Conservation (phyloP, 208 protist species). For the Crithidia fasciculata region DNA sequence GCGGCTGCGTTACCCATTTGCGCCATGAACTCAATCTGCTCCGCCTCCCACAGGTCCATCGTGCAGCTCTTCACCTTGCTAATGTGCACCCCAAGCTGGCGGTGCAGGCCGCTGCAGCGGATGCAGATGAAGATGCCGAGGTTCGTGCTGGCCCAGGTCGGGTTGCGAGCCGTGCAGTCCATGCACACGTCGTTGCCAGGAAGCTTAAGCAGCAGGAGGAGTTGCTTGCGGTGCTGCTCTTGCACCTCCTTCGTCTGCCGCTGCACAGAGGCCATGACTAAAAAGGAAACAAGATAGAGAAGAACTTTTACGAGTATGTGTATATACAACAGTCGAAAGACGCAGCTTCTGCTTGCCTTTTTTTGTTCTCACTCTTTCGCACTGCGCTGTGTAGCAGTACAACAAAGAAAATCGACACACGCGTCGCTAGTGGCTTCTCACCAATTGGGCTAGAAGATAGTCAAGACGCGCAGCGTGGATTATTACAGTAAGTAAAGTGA, state of each 20-base stretch:
- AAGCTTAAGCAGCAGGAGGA: constrained; percentile 47
- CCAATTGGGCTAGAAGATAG: too few species aligned
- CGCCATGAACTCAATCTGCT: constrained; percentile 74
- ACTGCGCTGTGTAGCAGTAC: neutral
- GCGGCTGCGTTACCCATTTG: constrained; percentile 61
- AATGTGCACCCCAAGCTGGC: constrained; percentile 91
- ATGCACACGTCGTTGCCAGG: constrained; percentile 74
- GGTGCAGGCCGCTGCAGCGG: constrained; percentile 91
- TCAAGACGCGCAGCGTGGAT: too few species aligned
- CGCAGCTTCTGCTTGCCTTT: too few species aligned
- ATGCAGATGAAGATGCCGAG: constrained; percentile 91
- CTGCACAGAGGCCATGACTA: constrained; percentile 41
- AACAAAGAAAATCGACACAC: neutral
- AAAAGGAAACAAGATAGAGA: neutral
- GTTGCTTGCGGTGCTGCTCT: constrained; percentile 29
- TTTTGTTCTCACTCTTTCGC: too few species aligned
- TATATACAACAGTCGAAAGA: neutral
- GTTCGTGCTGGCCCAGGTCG: constrained; percentile 81
- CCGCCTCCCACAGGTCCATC: constrained; percentile 83
- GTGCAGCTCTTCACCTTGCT: constrained; percentile 88
- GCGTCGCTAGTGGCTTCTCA: too few species aligned
- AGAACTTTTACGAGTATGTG: too few species aligned
- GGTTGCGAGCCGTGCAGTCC: constrained; percentile 75
- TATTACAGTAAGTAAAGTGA: neutral
- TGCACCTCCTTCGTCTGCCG: constrained; percentile 56